Evolutionary conservation across 495 filamentous ascomycete species (phyloP).

Genomic region (Pseudomonodictys pantanalensis): DNA sequence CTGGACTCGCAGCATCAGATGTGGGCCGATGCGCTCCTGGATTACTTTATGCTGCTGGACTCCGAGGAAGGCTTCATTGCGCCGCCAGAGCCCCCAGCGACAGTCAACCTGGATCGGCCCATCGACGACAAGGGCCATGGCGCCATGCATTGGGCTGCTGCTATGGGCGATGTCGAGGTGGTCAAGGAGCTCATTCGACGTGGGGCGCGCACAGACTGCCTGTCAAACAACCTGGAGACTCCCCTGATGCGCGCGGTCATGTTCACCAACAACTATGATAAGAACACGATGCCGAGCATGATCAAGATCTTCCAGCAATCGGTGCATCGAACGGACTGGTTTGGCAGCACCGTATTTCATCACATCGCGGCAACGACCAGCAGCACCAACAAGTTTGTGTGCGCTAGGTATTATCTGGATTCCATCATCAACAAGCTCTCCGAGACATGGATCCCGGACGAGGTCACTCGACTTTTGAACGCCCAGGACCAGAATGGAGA

Average conservation of each 20-base stretch:
- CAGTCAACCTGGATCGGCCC: constrained; percentile 80
- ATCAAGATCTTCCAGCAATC: constrained; percentile 75
- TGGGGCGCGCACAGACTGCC: constrained; percentile 63
- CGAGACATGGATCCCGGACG: constrained; percentile 61
- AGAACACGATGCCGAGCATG: constrained; percentile 76
- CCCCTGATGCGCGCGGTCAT: constrained; percentile 90
- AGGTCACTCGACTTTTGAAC: constrained; percentile 68
- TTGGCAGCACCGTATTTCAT: constrained; percentile 82
- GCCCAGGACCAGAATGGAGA: constrained; percentile 78
- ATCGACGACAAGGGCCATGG: constrained; percentile 89
- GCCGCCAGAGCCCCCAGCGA: constrained; percentile 72
- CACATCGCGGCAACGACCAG: constrained; percentile 83
- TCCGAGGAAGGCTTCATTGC: constrained; percentile 63
- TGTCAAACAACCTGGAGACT: constrained; percentile 81
- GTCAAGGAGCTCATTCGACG: constrained; percentile 78
- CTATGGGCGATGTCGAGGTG: constrained; percentile 95
- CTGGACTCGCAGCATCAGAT: constrained; percentile 79
- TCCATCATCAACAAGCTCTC: constrained; percentile 79
- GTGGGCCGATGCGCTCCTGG: constrained; percentile 86
- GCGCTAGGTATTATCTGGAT: constrained; percentile 88
- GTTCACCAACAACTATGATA: constrained; percentile 95
- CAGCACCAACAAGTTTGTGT: constrained; percentile 73
- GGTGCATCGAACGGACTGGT: constrained; percentile 69
- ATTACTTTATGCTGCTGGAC: constrained; percentile 86
- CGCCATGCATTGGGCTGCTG: constrained; percentile 91